Evolutionary conservation across 352 stramenopile genomes (phyloP).

Genomic region (Globisporangium cystogenes): DNA sequence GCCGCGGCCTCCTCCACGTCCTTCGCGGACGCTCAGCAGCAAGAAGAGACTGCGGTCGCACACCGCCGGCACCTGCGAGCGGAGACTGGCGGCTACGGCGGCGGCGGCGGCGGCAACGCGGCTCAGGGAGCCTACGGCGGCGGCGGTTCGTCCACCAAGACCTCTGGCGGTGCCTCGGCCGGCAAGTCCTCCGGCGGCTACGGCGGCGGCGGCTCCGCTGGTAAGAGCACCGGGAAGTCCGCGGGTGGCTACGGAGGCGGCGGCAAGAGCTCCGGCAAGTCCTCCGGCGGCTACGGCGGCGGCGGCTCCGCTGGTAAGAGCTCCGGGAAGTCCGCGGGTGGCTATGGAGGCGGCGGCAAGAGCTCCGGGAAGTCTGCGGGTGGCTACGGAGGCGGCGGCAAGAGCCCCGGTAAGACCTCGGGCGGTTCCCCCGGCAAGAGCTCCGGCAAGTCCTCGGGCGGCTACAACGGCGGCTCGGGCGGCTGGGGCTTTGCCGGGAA

Average conservation of each 20-base stretch:
- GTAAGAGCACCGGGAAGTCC: neutral
- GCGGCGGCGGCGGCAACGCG: neutral
- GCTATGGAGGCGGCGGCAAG: no score
- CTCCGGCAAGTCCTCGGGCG: neutral
- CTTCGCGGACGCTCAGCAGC: neutral
- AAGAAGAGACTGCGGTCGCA: neutral
- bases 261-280: neutral
- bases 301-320: neutral
- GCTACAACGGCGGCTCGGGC: neutral
- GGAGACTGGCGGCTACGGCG: neutral
- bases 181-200: neutral
- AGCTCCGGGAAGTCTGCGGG: no score
- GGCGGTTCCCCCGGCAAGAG: no score
- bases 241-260: neutral
- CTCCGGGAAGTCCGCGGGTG: no score
- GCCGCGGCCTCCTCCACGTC: neutral
- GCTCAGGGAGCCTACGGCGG: neutral
- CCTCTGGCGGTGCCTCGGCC: neutral
- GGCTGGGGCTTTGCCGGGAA: conserved; percentile 1
- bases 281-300: neutral
- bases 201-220: neutral
- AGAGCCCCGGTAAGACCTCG: no score
- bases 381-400: no score
- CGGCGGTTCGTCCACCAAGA: neutral
- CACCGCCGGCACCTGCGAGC: neutral